Evolutionary conservation across 345 rosid species (phyloP).

Genomic region (Populus simonii): DNA sequence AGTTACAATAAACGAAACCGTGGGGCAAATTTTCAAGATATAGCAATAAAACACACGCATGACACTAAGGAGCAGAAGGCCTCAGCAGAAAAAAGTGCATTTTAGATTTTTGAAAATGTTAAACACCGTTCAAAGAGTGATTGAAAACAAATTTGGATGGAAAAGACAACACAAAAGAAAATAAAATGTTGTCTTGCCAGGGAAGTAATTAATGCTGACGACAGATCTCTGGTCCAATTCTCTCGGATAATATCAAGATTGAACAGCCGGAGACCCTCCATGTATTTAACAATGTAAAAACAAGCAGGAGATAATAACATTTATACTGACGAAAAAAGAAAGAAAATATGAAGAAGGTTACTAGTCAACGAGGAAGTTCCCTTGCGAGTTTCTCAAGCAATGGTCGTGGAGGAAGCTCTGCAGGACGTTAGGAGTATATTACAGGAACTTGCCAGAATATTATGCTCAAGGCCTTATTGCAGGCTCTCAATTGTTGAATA

Average conservation of each 20-base stretch:
- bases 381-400: conserved; percentile 73
- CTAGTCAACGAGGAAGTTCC: conserved; percentile 68
- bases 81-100: background rate
- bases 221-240: conserved; percentile 67
- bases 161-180: background rate
- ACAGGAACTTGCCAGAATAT: background rate
- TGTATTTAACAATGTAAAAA: background rate
- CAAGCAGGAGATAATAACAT: background rate
- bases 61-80: background rate
- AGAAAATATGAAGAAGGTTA: conserved; percentile 7
- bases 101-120: background rate
- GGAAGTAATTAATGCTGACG: conserved; percentile 82
- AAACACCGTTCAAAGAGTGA: background rate
- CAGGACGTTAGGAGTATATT: conserved; percentile 14
- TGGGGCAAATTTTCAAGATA: background rate
- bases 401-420: conserved; percentile 81
- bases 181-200: conserved; percentile 41
- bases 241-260: conserved; percentile 79
- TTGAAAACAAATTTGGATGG: background rate
- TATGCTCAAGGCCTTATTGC: background rate
- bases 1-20: background rate
- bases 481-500: background rate
- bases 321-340: background rate
- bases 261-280: conserved; percentile 70
- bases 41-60: too few species aligned